Evolutionary conservation across 495 filamentous ascomycete genomes (phyloP).

Genomic region (Aspergillus nanangensis): DNA sequence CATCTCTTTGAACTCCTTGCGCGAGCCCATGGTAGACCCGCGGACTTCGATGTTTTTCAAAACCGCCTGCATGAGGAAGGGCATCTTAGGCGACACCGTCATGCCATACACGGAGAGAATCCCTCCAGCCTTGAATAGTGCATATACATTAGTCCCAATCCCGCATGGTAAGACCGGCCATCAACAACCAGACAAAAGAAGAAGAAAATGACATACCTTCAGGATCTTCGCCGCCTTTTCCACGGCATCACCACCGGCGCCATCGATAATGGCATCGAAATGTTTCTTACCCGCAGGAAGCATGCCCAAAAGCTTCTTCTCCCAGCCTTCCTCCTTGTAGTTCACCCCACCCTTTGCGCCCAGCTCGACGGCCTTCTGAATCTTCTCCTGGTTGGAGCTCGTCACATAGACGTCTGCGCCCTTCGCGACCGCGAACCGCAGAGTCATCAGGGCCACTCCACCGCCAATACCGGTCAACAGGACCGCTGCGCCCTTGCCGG

Average conservation of each 20-base stretch:
- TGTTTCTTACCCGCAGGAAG: conserved; percentile 53
- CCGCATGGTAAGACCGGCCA: background rate
- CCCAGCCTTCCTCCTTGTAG: conserved; percentile 65
- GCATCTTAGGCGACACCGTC: conserved; percentile 70
- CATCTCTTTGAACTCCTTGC: conserved; percentile 73
- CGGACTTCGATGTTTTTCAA: conserved; percentile 70
- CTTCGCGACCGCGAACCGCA: conserved; percentile 63
- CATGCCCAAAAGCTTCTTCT: conserved; percentile 54
- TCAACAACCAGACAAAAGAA: too few relatives aligned
- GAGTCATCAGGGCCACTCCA: conserved; percentile 67
- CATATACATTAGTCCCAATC: background rate
- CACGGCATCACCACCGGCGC: conserved; percentile 71
- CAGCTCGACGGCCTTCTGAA: conserved; percentile 56
- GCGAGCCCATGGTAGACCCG: conserved; percentile 72
- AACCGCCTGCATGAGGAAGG: conserved; percentile 66
- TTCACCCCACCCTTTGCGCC: conserved; percentile 67
- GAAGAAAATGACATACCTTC: conserved; percentile 42
- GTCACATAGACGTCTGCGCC: conserved; percentile 69
- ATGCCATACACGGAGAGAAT: conserved; percentile 71
- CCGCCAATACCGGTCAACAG: conserved; percentile 78
- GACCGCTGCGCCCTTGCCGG: conserved; percentile 56
- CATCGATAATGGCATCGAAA: conserved; percentile 71
- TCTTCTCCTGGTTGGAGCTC: conserved; percentile 59
- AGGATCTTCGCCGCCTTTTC: conserved; percentile 51
- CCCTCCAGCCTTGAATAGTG: conserved; percentile 47